Evolutionary conservation across 192 early-diverging fungal species (phyloP).

Genomic region (Funneliformis mosseae): DNA sequence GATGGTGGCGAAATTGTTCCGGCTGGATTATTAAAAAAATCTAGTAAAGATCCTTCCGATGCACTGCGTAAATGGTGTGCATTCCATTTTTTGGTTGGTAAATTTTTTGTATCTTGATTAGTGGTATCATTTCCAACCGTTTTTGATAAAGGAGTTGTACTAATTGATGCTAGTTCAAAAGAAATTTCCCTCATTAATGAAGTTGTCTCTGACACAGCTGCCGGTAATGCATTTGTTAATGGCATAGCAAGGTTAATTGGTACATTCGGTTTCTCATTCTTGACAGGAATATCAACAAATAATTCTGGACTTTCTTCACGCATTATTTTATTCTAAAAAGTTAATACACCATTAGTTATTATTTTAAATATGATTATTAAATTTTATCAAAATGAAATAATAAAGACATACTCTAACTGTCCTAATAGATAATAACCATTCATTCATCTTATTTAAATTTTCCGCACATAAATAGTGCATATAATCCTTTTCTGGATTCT

Average conservation of each 20-base stretch:
- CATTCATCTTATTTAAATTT: constrained; percentile 63
- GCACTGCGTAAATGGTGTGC: background rate
- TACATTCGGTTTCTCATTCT: background rate
- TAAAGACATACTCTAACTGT: constrained; percentile 60
- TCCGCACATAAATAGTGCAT: constrained; percentile 55
- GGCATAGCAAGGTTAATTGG: background rate
- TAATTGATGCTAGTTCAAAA: constrained; percentile 9
- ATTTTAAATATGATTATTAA: background rate
- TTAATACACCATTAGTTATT: background rate
- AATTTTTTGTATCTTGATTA: background rate
- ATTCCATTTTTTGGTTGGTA: background rate
- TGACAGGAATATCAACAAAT: background rate
- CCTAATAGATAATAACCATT: constrained; percentile 73
- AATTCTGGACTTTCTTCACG: constrained; percentile 5
- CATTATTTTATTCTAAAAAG: constrained; percentile 11
- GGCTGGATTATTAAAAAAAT: background rate
- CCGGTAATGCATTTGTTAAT: constrained; percentile 16
- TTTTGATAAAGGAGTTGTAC: background rate
- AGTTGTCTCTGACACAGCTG: constrained; percentile 1
- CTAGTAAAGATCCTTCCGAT: background rate
- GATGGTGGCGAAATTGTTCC: background rate
- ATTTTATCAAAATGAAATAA: background rate
- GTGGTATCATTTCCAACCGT: background rate
- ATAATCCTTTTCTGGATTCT: constrained; percentile 33
- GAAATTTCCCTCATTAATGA: constrained; percentile 16